These are phyloP conservation scores for Gossypium mustelinum DNA, from an alignment of 345 rosid species.

Conservation along the genomic window DNA sequence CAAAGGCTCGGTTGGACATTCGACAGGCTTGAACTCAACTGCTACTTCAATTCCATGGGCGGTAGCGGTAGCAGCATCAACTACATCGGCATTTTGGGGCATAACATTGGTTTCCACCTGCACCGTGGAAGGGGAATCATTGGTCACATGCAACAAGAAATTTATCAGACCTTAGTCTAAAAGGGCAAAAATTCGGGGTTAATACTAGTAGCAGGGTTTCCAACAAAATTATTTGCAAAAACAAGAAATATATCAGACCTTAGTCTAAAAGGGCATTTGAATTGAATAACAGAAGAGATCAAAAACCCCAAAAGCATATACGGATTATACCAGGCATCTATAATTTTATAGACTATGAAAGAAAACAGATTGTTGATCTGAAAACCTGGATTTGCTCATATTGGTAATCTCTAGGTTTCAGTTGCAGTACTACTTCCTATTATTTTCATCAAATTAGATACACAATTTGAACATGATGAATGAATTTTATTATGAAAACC, in stretches of 20 bases:
- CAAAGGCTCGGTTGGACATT: conserved; percentile 84
- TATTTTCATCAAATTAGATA: background rate
- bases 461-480: background rate
- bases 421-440: background rate
- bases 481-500: background rate
- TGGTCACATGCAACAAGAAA: conserved; percentile 2
- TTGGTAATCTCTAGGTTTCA: background rate
- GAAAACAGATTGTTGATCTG: background rate
- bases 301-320: background rate
- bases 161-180: too few species aligned
- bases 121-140: conserved; percentile 17
- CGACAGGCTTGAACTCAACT: conserved; percentile 85
- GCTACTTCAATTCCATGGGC: conserved; percentile 84
- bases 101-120: conserved; percentile 68
- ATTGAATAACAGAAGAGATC: background rate
- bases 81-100: conserved; percentile 53
- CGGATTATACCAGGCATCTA: background rate
- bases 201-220: background rate
- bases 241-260: conserved; percentile 2
- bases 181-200: background rate
- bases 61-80: conserved; percentile 31
- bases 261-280: background rate
- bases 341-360: background rate
- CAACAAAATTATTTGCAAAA: background rate
- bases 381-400: background rate